phyloP scores from a whole-genome alignment of 352 stramenopile genomes.

The Phytophthora tubulina region DNA sequence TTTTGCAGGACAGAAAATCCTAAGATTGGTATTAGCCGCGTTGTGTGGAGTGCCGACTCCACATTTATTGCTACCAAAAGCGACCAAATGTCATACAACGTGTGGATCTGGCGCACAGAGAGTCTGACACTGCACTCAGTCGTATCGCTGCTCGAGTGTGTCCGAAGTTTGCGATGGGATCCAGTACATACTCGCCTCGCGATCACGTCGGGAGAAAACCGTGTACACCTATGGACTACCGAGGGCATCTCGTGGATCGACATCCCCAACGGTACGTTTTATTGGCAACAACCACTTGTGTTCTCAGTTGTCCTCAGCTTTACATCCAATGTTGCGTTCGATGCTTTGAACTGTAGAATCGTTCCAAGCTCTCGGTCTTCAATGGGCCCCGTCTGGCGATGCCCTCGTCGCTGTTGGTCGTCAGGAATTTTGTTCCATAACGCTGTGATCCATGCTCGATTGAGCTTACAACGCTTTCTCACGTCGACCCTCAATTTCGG shows the following conservation, averaged over 20 bases:
- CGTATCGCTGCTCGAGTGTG: constrained; percentile 69
- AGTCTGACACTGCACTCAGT: constrained; percentile 74
- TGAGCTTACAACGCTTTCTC: background rate
- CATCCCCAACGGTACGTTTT: constrained; percentile 56
- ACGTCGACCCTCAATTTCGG: too few species aligned
- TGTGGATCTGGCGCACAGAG: constrained; percentile 87
- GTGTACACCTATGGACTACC: constrained; percentile 76
- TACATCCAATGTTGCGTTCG: background rate
- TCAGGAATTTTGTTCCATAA: constrained; percentile 78
- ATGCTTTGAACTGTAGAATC: constrained; percentile 39
- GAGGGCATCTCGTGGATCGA: constrained; percentile 80
- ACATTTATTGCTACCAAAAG: constrained; percentile 80
- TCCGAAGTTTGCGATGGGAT: constrained; percentile 77
- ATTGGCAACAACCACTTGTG: background rate
- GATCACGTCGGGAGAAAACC: constrained; percentile 66
- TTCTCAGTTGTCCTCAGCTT: background rate
- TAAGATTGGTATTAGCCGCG: constrained; percentile 74
- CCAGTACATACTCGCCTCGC: constrained; percentile 57
- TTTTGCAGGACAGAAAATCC: constrained; percentile 70
- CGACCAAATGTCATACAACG: constrained; percentile 85
- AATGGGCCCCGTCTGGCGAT: constrained; percentile 69
- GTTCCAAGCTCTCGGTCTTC: constrained; percentile 75
- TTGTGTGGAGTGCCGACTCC: constrained; percentile 75
- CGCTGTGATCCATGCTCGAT: constrained; percentile 40
- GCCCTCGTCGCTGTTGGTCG: constrained; percentile 63